Evolutionary conservation across 225 moss, liverwort and hornwort species (phyloP).

Genomic region (Polytrichum formosum): DNA sequence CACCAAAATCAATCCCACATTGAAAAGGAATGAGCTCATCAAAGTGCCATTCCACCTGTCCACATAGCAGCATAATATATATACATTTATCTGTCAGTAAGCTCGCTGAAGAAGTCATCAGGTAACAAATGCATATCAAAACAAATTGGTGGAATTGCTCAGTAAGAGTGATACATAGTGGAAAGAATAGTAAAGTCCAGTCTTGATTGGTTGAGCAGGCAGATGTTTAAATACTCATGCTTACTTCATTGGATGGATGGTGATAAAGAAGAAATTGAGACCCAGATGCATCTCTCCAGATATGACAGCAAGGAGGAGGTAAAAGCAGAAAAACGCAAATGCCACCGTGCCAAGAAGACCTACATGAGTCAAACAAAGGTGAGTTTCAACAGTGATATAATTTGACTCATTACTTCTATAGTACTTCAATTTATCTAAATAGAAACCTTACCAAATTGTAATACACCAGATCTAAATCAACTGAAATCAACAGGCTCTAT

Average conservation of each 20-base stretch:
- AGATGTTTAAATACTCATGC: background rate
- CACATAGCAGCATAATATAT: background rate
- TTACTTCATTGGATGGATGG: slow-evolving; percentile 83
- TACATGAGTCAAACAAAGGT: slow-evolving; percentile 22
- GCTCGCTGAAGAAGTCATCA: too few species aligned
- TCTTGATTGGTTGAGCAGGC: too few species aligned
- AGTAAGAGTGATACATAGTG: too few species aligned
- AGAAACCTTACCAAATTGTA: too few species aligned
- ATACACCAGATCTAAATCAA: too few species aligned
- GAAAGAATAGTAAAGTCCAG: too few species aligned
- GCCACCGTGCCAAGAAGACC: slow-evolving; percentile 66
- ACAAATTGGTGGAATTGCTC: too few species aligned
- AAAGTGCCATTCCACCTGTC: slow-evolving; percentile 65
- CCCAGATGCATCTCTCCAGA: slow-evolving; percentile 77
- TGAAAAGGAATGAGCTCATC: slow-evolving; percentile 80
- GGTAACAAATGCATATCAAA: slow-evolving; percentile 5
- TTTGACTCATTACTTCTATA: too few species aligned
- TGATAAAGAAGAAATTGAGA: slow-evolving; percentile 57
- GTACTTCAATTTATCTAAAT: too few species aligned
- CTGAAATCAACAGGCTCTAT: too few species aligned
- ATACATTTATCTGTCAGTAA: too few species aligned
- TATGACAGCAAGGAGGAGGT: slow-evolving; percentile 71
- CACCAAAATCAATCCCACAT: slow-evolving; percentile 72
- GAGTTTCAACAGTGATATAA: background rate
- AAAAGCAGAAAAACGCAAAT: slow-evolving; percentile 73